Base-by-base conservation (phyloP, 2,329 filamentous ascomycete genomes). In the Alternaria sp. region DNA sequence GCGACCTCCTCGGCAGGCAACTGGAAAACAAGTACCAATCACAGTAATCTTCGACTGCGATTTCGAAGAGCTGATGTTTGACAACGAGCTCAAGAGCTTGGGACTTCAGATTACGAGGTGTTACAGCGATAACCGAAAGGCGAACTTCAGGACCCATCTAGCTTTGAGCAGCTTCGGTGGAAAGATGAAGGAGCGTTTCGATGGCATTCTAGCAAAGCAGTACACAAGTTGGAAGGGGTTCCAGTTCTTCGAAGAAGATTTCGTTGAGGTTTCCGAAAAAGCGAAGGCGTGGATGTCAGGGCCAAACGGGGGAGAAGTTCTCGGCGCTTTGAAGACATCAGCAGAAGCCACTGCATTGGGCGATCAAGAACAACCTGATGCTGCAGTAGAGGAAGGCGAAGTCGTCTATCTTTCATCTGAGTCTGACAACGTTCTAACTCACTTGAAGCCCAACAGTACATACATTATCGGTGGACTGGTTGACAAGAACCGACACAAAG, bases 401-500 rank as follows among this genome's bases (percentile, higher is more conserved):
- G 85, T 97, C 7, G 87, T 99, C 61, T 99, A 99, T 77, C 88
- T 99, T 5, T 93, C 93, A 8, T 93, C 93, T 15, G 96, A 99
- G 79, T 96, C 93, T n/a, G 89, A 91, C 0, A 86, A 97, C 69
- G 95, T 91, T 0, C 85, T 99, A 28, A 90, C 91, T 6, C 87
- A 91, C 46, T 86, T 99, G 46, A 93, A 94, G 77, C 93, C 94
- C 0, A 91, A 96, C 81, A 93, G 91, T 64, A 95, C 89, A 62
- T 99, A 99, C 79, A 91, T 99, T 66, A 91, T 99, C 59, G 96
- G 96, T 36, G 96, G 95, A 0, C 85, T 99, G 36, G 96, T 99
- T 25, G 96, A 99, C 82, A 94, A 94, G 82, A 99, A 99, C 80
- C 88, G 96, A 47, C 91, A 99, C 81, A 99, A 99, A 83, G 93